These are phyloP conservation scores for Alternaria longipes DNA, from an alignment of 2,329 filamentous ascomycete genomes.

Conservation along the genomic window DNA sequence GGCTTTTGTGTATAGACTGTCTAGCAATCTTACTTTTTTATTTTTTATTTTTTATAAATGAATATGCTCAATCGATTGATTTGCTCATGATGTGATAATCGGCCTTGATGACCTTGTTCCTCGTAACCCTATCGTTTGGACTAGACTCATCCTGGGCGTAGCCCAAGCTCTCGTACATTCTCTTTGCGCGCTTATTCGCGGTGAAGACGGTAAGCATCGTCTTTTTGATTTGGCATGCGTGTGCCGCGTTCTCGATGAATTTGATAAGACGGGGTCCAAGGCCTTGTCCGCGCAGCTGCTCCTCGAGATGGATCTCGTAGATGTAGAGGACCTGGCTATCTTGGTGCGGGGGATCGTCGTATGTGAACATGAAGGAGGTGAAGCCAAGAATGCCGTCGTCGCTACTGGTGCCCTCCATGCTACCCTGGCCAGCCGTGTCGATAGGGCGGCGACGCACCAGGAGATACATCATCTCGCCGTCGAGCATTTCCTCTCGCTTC, in stretches of 20 bases:
- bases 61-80: background rate
- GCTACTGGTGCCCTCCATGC: background rate
- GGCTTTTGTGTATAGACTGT: slow-evolving; percentile 1
- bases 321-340: slow-evolving; percentile 74
- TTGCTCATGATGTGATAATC: slow-evolving; percentile 45
- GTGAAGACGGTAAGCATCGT: slow-evolving; percentile 79
- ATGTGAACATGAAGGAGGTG: slow-evolving; percentile 72
- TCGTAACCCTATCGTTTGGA: slow-evolving; percentile 56
- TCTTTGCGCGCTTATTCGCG: slow-evolving; percentile 65
- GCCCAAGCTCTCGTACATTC: slow-evolving; percentile 70
- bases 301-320: slow-evolving; percentile 77
- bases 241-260: slow-evolving; percentile 63
- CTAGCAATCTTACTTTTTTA: background rate
- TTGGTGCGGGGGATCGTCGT: slow-evolving; percentile 61
- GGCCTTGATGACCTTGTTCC: slow-evolving; percentile 28
- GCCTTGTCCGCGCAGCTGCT: slow-evolving; percentile 67
- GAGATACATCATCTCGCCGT: slow-evolving; percentile 73
- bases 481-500: slow-evolving; percentile 75
- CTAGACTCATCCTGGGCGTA: slow-evolving; percentile 63
- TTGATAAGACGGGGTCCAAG: slow-evolving; percentile 69
- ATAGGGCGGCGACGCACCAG: slow-evolving; percentile 52
- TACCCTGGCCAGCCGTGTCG: background rate
- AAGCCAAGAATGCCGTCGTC: slow-evolving; percentile 50
- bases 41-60: background rate
- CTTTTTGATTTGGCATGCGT: slow-evolving; percentile 67